Evolutionary conservation across 1,139 yeast genomes (phyloP).

Genomic region (Pneumocystis canis): DNA sequence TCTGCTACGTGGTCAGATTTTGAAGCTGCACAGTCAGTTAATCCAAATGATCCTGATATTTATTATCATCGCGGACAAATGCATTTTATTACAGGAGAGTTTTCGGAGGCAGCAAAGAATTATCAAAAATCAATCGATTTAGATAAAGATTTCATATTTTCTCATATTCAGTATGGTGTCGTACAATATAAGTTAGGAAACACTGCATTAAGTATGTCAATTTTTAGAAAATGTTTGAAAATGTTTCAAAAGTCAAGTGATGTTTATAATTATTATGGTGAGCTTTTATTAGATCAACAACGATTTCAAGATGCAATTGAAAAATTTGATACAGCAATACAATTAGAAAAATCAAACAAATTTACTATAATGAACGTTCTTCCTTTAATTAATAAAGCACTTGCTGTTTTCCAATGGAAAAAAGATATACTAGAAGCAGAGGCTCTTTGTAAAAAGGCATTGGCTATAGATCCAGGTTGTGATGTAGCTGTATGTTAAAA

Average conservation of each 20-base stretch:
- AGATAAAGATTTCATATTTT: conserved; percentile 64
- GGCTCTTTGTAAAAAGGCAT: conserved; percentile 57
- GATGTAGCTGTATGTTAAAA: not conserved
- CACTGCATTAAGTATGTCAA: conserved; percentile 42
- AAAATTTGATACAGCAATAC: conserved; percentile 77
- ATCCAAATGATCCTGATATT: conserved; percentile 63
- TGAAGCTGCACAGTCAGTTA: conserved; percentile 52
- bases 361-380: conserved; percentile 63
- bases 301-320: conserved; percentile 57
- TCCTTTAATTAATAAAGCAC: conserved; percentile 83
- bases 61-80: conserved; percentile 93
- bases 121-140: conserved; percentile 63
- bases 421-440: conserved; percentile 40
- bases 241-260: conserved; percentile 80
- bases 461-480: conserved; percentile 26
- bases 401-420: conserved; percentile 29
- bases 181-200: conserved; percentile 73
- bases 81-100: conserved; percentile 64
- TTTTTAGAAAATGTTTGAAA: conserved; percentile 59
- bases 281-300: conserved; percentile 71
- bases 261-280: conserved; percentile 91
- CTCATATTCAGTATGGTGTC: conserved; percentile 88
- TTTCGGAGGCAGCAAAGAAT: conserved; percentile 55
- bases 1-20: conserved; percentile 56
- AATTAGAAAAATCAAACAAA: conserved; percentile 47